phyloP scores from a whole-genome alignment of 148 eudicot genomes.

The Dianthus caryophyllus region DNA sequence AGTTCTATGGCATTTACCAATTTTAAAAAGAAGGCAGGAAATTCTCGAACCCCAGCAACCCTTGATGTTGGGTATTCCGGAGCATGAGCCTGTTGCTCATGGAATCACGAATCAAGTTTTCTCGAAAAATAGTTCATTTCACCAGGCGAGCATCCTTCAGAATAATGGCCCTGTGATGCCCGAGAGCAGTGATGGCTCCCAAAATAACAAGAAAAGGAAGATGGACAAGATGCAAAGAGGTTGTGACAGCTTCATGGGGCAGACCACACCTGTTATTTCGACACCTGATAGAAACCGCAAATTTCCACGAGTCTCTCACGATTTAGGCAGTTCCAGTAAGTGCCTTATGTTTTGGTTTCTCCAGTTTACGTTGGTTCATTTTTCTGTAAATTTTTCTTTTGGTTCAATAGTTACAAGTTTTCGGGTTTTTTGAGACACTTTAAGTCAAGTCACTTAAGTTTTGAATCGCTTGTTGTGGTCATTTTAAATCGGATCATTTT shows the following conservation, averaged over 20 bases:
- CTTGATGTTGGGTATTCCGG: not conserved
- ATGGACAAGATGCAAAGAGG: not conserved
- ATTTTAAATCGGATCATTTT: too few relatives aligned
- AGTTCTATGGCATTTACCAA: not conserved
- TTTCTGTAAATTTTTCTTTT: too few relatives aligned
- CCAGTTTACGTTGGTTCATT: too few relatives aligned
- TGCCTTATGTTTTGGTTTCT: not conserved
- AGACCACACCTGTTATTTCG: not conserved
- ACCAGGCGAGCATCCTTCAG: not conserved
- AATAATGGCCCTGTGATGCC: not conserved
- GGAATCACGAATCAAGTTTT: not conserved
- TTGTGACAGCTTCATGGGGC: not conserved
- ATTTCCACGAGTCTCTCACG: not conserved
- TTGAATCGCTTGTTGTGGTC: too few relatives aligned
- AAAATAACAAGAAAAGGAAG: not conserved
- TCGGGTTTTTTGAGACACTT: too few relatives aligned
- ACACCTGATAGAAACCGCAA: not conserved
- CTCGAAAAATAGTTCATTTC: not conserved
- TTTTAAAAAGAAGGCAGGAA: not conserved
- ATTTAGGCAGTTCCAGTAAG: slow-evolving; percentile 14
- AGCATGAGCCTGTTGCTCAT: not conserved
- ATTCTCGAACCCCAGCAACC: not conserved
- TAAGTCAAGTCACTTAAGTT: too few relatives aligned
- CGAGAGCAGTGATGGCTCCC: not conserved
- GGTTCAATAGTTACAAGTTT: too few relatives aligned